Evolutionary conservation across 2,329 filamentous ascomycete species (phyloP), one percentile per base, ranked within the genome.

Genomic region (Cadophora luteo-olivacea): DNA sequence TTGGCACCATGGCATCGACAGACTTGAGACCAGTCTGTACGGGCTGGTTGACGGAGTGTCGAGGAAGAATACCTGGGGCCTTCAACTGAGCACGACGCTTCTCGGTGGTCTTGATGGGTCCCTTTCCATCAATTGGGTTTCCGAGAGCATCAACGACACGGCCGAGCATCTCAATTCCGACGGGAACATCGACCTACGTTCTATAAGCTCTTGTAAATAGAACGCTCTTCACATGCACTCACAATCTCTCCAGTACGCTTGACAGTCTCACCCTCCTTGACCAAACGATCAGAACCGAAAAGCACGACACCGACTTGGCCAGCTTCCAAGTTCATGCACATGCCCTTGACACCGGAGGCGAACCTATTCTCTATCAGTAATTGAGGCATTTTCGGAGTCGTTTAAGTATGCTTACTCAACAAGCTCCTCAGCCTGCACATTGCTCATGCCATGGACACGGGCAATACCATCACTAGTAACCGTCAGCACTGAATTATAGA

Each of bases 261-360:
- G 85, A 99, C 96, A 76, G 92, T 95, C 89, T 99, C 95, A 82
- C 96, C 96, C 86, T 99, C 96, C 89, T 93, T 96, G 90, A 99
- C 96, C 79, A 97, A 89, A 94, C 96, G 94, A 87, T 99, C 96
- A 81, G 96, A 98, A 91, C 96, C 96, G 90, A 99, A 99, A 81
- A 99, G 90, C 90, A 99, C 96, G 81, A 99, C 94, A 97, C 96
- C 96, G 87, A 99, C 96, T 86, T 98, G 96, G 84, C 96, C 96
- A 84, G 96, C 96, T 88, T 99, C 96, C 86, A 99, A 91, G 92
- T 99, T 99, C 95, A 99, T 98, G 93, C 95, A 98, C 96, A 99
- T 99, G 84, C 96, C 96, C 91, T 98, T 98, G 85, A 98, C 96
- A 84, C 96, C 96, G 76, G 96, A 99, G 80, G 96, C 93, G 88